Percentiles rank a stretch among this genome's conserved stretches.
Evolutionary conservation across 495 filamentous ascomycete genomes (phyloP).

Genomic region (Haplographium delicatum): DNA sequence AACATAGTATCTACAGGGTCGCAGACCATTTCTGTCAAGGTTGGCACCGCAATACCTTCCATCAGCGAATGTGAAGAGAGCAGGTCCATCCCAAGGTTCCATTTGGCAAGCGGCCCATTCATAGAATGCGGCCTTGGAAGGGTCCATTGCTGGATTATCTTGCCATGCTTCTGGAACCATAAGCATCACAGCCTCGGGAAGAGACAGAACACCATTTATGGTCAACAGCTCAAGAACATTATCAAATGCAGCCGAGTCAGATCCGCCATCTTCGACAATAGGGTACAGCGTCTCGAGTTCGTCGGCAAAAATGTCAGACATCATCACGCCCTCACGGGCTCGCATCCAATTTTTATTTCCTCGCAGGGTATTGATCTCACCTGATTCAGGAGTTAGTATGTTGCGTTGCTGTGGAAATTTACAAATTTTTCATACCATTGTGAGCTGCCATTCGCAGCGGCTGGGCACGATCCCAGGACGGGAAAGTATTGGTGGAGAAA

Average conservation of each 20-base stretch:
- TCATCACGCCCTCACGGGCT: conserved; percentile 92
- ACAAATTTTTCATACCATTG: conserved; percentile 60
- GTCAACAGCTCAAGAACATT: conserved; percentile 94
- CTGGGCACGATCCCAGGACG: conserved; percentile 98
- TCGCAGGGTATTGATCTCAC: conserved; percentile 94
- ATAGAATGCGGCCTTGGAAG: conserved; percentile 96
- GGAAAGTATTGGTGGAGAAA: conserved; percentile 99
- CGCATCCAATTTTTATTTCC: conserved; percentile 99
- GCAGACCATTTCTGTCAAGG: conserved; percentile 94
- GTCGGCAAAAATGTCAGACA: conserved; percentile 87
- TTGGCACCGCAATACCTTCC: conserved; percentile 98
- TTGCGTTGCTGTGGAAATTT: neutral
- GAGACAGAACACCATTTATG: conserved; percentile 94
- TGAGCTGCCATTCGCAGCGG: conserved; percentile 96
- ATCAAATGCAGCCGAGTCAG: conserved; percentile 97
- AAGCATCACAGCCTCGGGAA: conserved; percentile 97
- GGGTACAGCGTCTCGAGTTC: conserved; percentile 90
- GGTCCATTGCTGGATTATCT: conserved; percentile 87
- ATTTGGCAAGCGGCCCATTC: conserved; percentile 99
- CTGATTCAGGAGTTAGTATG: conserved; percentile 40
- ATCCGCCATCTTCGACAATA: conserved; percentile 95
- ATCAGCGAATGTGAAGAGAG: conserved; percentile 97
- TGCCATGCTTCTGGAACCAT: conserved; percentile 99
- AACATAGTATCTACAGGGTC: conserved; percentile 97
- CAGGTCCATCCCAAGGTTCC: conserved; percentile 99